Percentiles rank a stretch among this genome's conserved stretches.
These are phyloP conservation scores for Aureobasidium sp. DNA, from an alignment of 2,329 filamentous ascomycete species.

Conservation along the genomic window DNA sequence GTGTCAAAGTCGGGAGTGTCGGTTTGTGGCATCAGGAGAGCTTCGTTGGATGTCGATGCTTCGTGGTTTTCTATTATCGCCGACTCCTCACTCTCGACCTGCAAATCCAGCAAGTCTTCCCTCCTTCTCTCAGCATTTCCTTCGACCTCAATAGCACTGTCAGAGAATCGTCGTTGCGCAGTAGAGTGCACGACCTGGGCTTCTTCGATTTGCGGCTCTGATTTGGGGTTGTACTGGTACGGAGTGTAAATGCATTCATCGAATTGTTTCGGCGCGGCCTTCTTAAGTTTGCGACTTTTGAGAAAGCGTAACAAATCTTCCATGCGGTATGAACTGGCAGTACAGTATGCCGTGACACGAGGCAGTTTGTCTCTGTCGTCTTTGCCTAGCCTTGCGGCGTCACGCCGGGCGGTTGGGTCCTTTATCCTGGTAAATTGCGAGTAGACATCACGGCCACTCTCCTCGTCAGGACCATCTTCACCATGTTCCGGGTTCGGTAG, in stretches of 20 bases:
- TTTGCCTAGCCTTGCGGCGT: constrained; percentile 87
- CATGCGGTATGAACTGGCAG: constrained; percentile 83
- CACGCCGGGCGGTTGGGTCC: constrained; percentile 83
- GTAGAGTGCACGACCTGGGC: constrained; percentile 27
- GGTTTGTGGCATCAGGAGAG: constrained; percentile 19
- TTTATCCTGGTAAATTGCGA: constrained; percentile 97
- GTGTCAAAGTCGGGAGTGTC: constrained; percentile 68
- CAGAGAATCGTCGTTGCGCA: constrained; percentile 58
- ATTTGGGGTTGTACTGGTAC: constrained; percentile 59
- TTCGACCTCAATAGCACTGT: constrained; percentile 62
- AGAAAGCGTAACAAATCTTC: constrained; percentile 84
- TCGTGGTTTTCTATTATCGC: constrained; percentile 13
- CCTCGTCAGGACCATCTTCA: constrained; percentile 71
- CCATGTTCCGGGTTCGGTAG: constrained; percentile 80
- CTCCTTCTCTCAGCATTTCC: constrained; percentile 33
- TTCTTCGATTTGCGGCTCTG: constrained; percentile 20
- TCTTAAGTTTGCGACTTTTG: constrained; percentile 73
- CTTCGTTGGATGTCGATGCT: constrained; percentile 16
- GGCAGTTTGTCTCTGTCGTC: constrained; percentile 82
- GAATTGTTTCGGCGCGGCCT: constrained; percentile 81
- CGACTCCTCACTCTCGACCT: constrained; percentile 6
- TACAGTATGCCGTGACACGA: constrained; percentile 93
- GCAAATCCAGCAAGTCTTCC: constrained; percentile 29
- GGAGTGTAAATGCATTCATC: constrained; percentile 98
- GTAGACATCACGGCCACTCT: constrained; percentile 91